Evolutionary conservation across 495 filamentous ascomycete species (phyloP), one percentile per base, ranked within the genome.

Genomic region (Talaromyces borbonicus): DNA sequence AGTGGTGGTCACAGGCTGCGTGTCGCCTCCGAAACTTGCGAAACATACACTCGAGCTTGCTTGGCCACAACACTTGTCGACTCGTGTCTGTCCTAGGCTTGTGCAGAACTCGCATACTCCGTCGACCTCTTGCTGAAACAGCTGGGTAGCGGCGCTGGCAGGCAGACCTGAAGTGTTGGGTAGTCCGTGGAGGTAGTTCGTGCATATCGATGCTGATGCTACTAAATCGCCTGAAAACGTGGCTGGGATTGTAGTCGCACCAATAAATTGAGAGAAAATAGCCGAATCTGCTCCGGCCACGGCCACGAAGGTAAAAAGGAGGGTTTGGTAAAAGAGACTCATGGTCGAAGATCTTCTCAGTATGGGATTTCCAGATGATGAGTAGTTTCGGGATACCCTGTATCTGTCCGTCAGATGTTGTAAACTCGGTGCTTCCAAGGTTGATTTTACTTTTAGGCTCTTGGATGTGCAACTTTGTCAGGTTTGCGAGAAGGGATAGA

Each of bases 201-300:
- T 47, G 35, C 44, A 47, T 26, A 24, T 24, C 9, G 27, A 11
- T 16, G 18, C 20, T 23, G 27, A 47, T 27, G 14, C 27, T 9
- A 19, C 35, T 15, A 16, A 25, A 12, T 26, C 8, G 23, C 44
- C 44, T 3, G 18, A 2, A 30, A 43, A 43, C 9, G 41, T 43
- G 3, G 41, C 41, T 3, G 37, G 37, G 27, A 35, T 11, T 11
- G 44, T 38, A 15, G 44, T 36, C 3, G 44, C 44, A 20, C 30
- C 44, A 19, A 47, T 25, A 12, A 47, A 38, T 27, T 47, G 31
- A n/a, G 44, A 47, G 44, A 38, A 47, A 3, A 45, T 35, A 12
- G 42, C 7, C 15, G 42, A 31, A 4, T 45, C 42, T 31, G 42
- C 42, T 23, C 25, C n/a, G 15, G 37, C 1, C 4, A 40, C 20